Conservation (phyloP, 169 alveolate genomes). For the Nephromyces sp. region DNA sequence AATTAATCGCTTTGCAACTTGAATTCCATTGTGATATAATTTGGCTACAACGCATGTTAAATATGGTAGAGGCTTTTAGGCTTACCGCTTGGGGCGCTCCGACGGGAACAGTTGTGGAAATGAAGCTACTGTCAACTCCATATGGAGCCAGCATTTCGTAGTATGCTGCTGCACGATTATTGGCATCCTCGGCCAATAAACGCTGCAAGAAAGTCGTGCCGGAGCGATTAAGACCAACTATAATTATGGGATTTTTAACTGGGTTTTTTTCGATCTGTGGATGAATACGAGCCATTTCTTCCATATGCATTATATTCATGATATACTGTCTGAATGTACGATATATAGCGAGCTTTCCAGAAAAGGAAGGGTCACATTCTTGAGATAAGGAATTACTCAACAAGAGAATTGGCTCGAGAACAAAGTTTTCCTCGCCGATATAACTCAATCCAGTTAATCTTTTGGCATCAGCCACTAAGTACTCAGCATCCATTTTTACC, state of each 20-base stretch:
- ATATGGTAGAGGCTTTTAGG: no score
- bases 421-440: slow-evolving; percentile 25
- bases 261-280: slow-evolving; percentile 28
- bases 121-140: slow-evolving; percentile 24
- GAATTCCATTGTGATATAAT: no score
- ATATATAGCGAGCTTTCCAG: slow-evolving; percentile 29
- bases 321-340: slow-evolving; percentile 30
- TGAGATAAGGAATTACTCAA: slow-evolving; percentile 16
- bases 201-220: slow-evolving; percentile 36
- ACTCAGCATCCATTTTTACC: slow-evolving; percentile 29
- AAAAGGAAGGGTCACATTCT: slow-evolving; percentile 26
- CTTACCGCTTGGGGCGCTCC: no score
- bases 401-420: slow-evolving; percentile 25
- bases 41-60: no score
- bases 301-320: slow-evolving; percentile 31
- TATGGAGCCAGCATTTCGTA: slow-evolving; percentile 37
- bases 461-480: slow-evolving; percentile 36
- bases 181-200: slow-evolving; percentile 27
- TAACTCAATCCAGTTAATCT: slow-evolving; percentile 10
- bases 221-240: slow-evolving; percentile 36
- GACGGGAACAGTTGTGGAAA: no score
- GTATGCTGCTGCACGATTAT: slow-evolving; percentile 25
- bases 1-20: no score
- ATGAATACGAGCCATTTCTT: slow-evolving; percentile 1
- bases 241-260: slow-evolving; percentile 21